A percentile compares a stretch with the other conserved stretches of the same genome.
phyloP scores from a whole-genome alignment of 331 rosid genomes.

The Phaseolus coccineus region DNA sequence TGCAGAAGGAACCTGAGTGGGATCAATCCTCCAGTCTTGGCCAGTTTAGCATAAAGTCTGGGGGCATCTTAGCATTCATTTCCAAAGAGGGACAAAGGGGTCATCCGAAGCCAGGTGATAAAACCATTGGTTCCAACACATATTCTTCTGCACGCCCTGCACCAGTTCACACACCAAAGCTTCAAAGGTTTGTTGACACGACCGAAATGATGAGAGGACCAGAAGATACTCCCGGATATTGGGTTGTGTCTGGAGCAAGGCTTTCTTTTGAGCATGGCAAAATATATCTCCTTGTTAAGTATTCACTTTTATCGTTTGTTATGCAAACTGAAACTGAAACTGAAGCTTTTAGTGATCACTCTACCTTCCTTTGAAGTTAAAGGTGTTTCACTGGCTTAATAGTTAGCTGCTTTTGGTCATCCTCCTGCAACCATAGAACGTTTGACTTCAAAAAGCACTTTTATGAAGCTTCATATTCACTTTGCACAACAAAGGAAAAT shows the following conservation, averaged over 20 bases:
- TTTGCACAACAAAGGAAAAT: constrained; percentile 45
- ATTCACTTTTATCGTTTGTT: constrained; percentile 66
- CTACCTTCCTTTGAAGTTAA: not conserved
- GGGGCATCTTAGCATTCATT: constrained; percentile 41
- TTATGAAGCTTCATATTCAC: constrained; percentile 33
- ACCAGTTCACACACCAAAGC: constrained; percentile 65
- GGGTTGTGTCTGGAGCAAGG: constrained; percentile 90
- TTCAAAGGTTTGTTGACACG: constrained; percentile 75
- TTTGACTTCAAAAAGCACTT: not conserved
- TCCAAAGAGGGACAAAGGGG: constrained; percentile 42
- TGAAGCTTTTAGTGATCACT: constrained; percentile 8
- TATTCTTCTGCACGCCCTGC: constrained; percentile 60
- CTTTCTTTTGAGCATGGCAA: constrained; percentile 74
- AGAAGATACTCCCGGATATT: constrained; percentile 75
- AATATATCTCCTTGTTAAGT: constrained; percentile 73
- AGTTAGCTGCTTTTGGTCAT: not conserved
- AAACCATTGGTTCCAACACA: constrained; percentile 66
- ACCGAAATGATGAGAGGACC: constrained; percentile 73
- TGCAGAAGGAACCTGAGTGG: constrained; percentile 67
- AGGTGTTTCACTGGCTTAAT: not conserved
- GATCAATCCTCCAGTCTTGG: constrained; percentile 60
- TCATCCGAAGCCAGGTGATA: constrained; percentile 66
- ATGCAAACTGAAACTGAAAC: constrained; percentile 35
- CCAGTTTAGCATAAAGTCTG: constrained; percentile 49
- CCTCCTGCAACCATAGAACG: not conserved